phyloP scores from a whole-genome alignment of 2,329 filamentous ascomycete genomes.

The Colletotrichum incanum region DNA sequence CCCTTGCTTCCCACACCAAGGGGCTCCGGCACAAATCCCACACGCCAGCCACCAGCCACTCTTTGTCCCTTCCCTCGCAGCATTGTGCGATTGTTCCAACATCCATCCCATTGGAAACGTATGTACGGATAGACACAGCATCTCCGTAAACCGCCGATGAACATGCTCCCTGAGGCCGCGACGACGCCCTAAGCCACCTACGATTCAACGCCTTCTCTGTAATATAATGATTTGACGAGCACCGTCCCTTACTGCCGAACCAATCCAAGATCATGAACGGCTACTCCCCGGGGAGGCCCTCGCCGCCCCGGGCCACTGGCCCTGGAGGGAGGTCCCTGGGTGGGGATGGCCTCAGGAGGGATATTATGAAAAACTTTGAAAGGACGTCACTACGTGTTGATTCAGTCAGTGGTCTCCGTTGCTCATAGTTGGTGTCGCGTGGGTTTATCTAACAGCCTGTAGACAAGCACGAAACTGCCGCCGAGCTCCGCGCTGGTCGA shows the following conservation, averaged over 20 bases:
- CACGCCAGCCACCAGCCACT: slow-evolving; percentile 37
- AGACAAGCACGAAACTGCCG: slow-evolving; percentile 67
- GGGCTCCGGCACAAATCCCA: slow-evolving; percentile 38
- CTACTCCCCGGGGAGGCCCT: slow-evolving; percentile 52
- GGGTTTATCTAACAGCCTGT: slow-evolving; percentile 42
- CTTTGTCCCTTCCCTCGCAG: slow-evolving; percentile 13
- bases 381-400: slow-evolving; percentile 68
- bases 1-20: slow-evolving; percentile 34
- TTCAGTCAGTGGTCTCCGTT: slow-evolving; percentile 63
- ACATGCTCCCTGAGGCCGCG: slow-evolving; percentile 36
- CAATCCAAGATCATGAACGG: slow-evolving; percentile 56
- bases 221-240: slow-evolving; percentile 44
- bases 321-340: slow-evolving; percentile 64
- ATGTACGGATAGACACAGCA: slow-evolving; percentile 8
- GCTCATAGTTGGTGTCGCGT: background rate
- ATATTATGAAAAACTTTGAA: slow-evolving; percentile 69
- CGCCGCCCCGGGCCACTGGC: slow-evolving; percentile 52
- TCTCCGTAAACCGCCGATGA: slow-evolving; percentile 15
- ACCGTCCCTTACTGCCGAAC: slow-evolving; percentile 5
- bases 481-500: slow-evolving; percentile 73
- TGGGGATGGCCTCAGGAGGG: slow-evolving; percentile 72
- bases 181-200: slow-evolving; percentile 18
- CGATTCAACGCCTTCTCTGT: slow-evolving; percentile 27
- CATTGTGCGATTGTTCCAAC: slow-evolving; percentile 23
- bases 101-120: slow-evolving; percentile 11